Evolutionary conservation across 495 filamentous ascomycete species (phyloP), one percentile per base, ranked within the genome.

Genomic region (Aspergillus nanangensis): DNA sequence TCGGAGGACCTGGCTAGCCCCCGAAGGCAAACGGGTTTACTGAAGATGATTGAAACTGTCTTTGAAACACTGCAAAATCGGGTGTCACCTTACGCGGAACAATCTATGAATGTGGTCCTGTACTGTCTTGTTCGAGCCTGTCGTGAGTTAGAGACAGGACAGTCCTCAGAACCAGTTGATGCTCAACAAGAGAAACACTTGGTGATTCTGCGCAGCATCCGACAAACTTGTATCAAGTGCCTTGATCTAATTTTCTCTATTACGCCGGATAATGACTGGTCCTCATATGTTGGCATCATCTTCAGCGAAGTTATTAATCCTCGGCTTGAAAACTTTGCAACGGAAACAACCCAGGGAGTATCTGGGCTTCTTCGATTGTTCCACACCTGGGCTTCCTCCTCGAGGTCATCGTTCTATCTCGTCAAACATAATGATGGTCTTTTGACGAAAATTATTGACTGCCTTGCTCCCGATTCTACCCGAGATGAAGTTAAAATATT

Each of bases 41-140:
- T 95, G 33, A 90, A 90, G 57, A 92, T 97, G 88, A 72, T 93
- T 34, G 83, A 90, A 41, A 82, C 89, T n/a, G 78, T 97, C 58
- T 80, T 96, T 49, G 82, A 83, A 19, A 87, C 90, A 23, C 75
- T 96, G 19, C 87, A 89, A 34, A 80, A 71, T 13, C 81, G 78
- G 17, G 76, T 94, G 44, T 46, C 63, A 4, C 71, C 79, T 1
- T 88, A 83, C 48, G 71, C 82, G 21, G 62, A 73, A 27, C 69
- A 74, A 9, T 63, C 96, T 5, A 70, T 88, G 55, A 79, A 90
- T 55, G 78, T 88, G 2, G 70, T 94, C 5, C 61, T 96, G 2
- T 90, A 87, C 55, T 95, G 87, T 55, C 68, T 91, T 18, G 71
- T 93, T 20, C 71, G 75, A 38, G 82, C 90, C n/a, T 84, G 81